Evolutionary conservation across 148 eudicot genomes (phyloP).

Genomic region (Chenopodium berlandieri): DNA sequence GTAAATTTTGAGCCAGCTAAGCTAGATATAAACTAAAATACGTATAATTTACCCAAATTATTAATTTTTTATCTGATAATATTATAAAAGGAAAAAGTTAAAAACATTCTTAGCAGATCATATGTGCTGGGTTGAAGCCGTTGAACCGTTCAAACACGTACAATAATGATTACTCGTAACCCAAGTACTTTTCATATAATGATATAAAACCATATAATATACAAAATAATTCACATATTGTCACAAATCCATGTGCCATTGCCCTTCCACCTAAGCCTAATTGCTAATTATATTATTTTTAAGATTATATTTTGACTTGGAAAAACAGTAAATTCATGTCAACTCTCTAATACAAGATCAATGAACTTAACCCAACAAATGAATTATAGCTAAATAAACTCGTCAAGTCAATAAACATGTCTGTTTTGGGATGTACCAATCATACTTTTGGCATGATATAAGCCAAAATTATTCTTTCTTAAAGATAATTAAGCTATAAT

Average conservation of each 20-base stretch:
- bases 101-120: background rate
- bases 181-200: too few relatives aligned
- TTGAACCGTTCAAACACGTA: background rate
- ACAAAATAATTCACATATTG: background rate
- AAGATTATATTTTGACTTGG: background rate
- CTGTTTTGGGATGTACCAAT: background rate
- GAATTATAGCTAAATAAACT: too few relatives aligned
- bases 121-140: background rate
- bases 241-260: background rate
- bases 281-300: background rate
- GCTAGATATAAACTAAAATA: too few relatives aligned
- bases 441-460: background rate
- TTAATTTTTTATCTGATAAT: too few relatives aligned
- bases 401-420: conserved; percentile 2
- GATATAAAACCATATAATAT: background rate
- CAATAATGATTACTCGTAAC: background rate
- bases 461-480: conserved; percentile 5
- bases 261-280: background rate
- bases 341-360: background rate
- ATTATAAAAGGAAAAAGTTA: too few relatives aligned
- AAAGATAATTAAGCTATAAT: background rate
- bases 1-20: too few relatives aligned
- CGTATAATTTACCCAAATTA: too few relatives aligned
- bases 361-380: background rate
- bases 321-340: background rate